These are phyloP conservation scores for Nemania bipapillata DNA, from an alignment of 2,329 filamentous ascomycete species.

Conservation along the genomic window DNA sequence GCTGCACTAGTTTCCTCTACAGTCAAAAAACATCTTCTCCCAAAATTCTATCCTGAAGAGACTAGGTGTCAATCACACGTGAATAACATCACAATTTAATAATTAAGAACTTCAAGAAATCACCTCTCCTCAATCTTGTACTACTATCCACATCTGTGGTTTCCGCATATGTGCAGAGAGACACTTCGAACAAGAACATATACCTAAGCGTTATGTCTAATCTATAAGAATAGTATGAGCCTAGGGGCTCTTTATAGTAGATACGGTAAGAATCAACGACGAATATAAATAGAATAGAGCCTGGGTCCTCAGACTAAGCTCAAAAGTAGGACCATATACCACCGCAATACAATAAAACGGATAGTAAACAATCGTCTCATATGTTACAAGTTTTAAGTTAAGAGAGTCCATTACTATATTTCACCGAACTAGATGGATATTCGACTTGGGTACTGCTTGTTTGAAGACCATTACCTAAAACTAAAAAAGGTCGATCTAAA, in stretches of 20 bases:
- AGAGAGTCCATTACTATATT: no score
- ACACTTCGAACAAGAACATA: no score
- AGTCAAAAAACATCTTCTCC: not conserved
- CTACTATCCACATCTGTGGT: not conserved
- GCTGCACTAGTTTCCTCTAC: not conserved
- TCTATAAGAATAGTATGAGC: not conserved
- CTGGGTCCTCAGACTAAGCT: no score
- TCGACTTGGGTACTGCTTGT: not conserved
- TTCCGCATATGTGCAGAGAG: not conserved
- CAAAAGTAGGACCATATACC: no score
- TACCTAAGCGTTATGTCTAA: no score
- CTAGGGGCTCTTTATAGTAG: no score
- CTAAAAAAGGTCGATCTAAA: not conserved
- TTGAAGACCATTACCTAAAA: not conserved
- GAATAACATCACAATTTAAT: not conserved
- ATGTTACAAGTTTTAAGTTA: not conserved
- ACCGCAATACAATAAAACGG: not conserved
- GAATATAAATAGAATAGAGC: no score
- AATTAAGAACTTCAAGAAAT: not conserved
- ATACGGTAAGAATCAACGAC: no score
- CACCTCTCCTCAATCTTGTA: not conserved
- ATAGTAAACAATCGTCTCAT: not conserved
- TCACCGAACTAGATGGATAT: no score
- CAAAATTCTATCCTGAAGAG: not conserved
- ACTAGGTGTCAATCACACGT: not conserved